Conservation (phyloP, 495 filamentous ascomycete species). For the Chaetomium cochliodes region DNA sequence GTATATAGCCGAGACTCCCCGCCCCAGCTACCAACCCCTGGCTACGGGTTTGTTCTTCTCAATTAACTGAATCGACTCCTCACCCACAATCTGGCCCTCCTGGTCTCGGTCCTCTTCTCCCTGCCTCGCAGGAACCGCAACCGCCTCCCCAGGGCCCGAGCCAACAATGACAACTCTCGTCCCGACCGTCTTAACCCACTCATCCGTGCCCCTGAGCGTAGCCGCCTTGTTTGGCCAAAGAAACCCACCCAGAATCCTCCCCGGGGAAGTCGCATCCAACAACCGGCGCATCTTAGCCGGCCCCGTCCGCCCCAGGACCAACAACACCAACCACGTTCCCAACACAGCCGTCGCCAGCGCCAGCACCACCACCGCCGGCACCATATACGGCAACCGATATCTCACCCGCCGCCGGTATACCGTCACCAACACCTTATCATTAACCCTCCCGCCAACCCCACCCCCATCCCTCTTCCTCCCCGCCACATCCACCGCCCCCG, state of each 20-base stretch:
- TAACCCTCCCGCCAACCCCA: background rate
- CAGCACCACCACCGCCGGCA: constrained; percentile 6
- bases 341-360: background rate
- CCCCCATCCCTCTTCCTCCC: background rate
- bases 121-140: background rate
- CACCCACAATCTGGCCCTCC: background rate
- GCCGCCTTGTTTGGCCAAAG: background rate
- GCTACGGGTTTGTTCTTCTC: background rate
- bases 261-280: constrained; percentile 8
- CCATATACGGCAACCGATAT: background rate
- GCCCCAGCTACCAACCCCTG: background rate
- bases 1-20: too few relatives aligned
- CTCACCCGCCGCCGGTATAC: background rate
- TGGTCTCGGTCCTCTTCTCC: background rate
- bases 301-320: background rate
- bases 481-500: background rate
- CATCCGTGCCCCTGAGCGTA: background rate
- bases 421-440: background rate
- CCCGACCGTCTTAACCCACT: constrained; percentile 11
- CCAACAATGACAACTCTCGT: constrained; percentile 1
- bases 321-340: background rate
- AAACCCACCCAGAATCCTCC: constrained; percentile 4
- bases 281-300: constrained; percentile 2
- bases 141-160: background rate
- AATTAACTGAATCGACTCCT: constrained; percentile 10